Percentiles rank a stretch among this genome's conserved stretches.
Evolutionary conservation across 2,329 filamentous ascomycete species (phyloP).

Genomic region (Scedosporium boydii): DNA sequence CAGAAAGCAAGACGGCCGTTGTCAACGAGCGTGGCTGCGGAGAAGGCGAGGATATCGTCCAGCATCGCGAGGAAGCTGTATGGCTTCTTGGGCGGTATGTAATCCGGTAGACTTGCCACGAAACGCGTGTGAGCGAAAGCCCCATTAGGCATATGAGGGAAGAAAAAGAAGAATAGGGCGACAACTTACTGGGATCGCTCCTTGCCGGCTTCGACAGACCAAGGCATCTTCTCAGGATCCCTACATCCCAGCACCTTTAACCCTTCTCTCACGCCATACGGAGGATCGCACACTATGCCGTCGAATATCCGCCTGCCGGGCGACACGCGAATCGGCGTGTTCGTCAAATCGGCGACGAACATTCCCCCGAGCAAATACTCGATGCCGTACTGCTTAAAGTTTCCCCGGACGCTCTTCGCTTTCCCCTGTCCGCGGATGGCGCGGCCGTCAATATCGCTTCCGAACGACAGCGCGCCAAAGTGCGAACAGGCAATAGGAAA

Average conservation of each 20-base stretch:
- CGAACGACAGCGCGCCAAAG: constrained; percentile 75
- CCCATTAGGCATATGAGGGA: constrained; percentile 4
- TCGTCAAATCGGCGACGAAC: constrained; percentile 81
- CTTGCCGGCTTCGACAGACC: constrained; percentile 59
- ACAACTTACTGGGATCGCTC: constrained; percentile 54
- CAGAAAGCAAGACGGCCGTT: constrained; percentile 80
- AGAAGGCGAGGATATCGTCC: constrained; percentile 80
- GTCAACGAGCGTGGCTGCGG: constrained; percentile 65
- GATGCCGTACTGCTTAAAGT: constrained; percentile 78
- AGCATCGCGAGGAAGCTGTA: constrained; percentile 90
- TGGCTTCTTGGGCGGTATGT: constrained; percentile 79
- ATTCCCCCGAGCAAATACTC: constrained; percentile 59
- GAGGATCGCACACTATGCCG: constrained; percentile 90
- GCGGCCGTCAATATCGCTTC: constrained; percentile 88
- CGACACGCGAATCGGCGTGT: constrained; percentile 59
- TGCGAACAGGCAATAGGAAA: constrained; percentile 86
- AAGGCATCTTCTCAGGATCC: constrained; percentile 50
- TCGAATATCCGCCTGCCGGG: constrained; percentile 56
- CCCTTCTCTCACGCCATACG: constrained; percentile 90
- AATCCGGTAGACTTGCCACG: constrained; percentile 38
- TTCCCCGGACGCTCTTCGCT: constrained; percentile 46
- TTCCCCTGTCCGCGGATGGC: constrained; percentile 67
- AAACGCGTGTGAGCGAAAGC: not conserved
- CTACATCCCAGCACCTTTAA: constrained; percentile 75
- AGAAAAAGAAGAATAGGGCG: constrained; percentile 13